Evolutionary conservation across 495 filamentous ascomycete genomes (phyloP), one percentile per base, ranked within the genome.

Genomic region (Lasiosphaeria hispida): DNA sequence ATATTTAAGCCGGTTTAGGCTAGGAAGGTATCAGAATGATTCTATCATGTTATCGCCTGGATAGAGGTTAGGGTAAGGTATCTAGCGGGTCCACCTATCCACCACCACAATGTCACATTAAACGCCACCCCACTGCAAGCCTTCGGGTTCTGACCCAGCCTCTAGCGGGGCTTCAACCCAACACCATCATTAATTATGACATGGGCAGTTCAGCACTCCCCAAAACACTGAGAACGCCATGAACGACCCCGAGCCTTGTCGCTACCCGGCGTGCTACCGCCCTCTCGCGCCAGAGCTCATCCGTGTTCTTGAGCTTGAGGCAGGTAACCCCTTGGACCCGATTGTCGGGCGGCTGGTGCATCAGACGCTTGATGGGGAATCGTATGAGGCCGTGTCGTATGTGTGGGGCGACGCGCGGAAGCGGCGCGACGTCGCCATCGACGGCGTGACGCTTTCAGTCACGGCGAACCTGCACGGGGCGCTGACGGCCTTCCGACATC

Each of bases 341-440:
- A 51, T 63, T 30, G 34, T 50, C 33, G 60, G 60, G 6, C 55
- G 55, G 14, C 55, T 63, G 33, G 55, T 59, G 7, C 44, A 37
- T 10, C 60, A 63, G 33, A 36, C 50, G 17, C 58, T 63, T n/a
- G 44, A 58, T 30, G 60, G 39, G 7, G 43, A 58, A n/a, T 17
- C 55, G 5, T 75, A 72, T 44, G 59, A 72, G 38, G 66, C 70
- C 11, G 45, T 75, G 4, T 75, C 72, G 3, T 75, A 75, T 57
- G 63, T 66, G 39, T 75, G 70, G 72, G 70, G 70, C 19, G 50
- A 54, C 10, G 13, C 50, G 44, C n/a, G 23, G 0, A 39, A 48
- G 23, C 37, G 41, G 6, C 58, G 13, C 14, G 55, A 41, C 53
- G 47, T 64, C 23, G 53, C 53, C 6, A 42, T 67, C 4, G 57